These are phyloP conservation scores for Puccinellia tenuiflora DNA, from an alignment of 176 grass and related monocot genomes.

Conservation along the genomic window DNA sequence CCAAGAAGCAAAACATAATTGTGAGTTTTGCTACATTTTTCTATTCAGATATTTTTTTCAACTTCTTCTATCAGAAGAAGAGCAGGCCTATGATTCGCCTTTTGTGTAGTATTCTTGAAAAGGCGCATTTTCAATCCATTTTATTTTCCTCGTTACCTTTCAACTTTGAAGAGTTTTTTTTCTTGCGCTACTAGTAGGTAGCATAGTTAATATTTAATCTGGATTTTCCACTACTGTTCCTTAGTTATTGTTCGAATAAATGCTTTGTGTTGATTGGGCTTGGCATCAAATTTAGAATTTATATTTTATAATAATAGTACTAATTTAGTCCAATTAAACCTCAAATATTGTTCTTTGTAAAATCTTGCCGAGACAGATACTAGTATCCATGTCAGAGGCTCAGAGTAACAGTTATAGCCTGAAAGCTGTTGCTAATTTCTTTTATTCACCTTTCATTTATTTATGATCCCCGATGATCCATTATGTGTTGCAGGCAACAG, in stretches of 20 bases:
- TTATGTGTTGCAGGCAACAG: slow-evolving; percentile 65
- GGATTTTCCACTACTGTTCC: not conserved
- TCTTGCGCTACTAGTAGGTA: slow-evolving; percentile 11
- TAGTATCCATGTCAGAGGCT: not conserved
- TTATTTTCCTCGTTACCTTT: slow-evolving; percentile 12
- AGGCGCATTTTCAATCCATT: not conserved
- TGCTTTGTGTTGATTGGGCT: not conserved
- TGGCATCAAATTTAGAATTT: not conserved
- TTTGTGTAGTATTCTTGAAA: not conserved
- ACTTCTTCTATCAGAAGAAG: not conserved
- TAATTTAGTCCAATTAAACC: not conserved
- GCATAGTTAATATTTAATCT: not conserved
- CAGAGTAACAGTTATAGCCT: not conserved
- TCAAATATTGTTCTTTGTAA: not conserved
- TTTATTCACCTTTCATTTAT: slow-evolving; percentile 15
- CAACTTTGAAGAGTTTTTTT: not conserved
- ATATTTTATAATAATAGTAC: not conserved
- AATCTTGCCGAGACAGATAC: not conserved
- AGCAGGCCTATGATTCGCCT: not conserved
- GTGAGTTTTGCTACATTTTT: slow-evolving; percentile 48
- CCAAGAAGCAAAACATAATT: slow-evolving; percentile 83
- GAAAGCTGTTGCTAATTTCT: slow-evolving; percentile 2
- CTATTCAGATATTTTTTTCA: slow-evolving; percentile 12
- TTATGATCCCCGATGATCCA: not conserved
- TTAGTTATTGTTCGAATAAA: not conserved